Percentiles rank a stretch among this genome's conserved stretches.
These are phyloP conservation scores for Rhizopus stolonifer DNA, from an alignment of 371 early-diverging fungal genomes.

Conservation along the genomic window DNA sequence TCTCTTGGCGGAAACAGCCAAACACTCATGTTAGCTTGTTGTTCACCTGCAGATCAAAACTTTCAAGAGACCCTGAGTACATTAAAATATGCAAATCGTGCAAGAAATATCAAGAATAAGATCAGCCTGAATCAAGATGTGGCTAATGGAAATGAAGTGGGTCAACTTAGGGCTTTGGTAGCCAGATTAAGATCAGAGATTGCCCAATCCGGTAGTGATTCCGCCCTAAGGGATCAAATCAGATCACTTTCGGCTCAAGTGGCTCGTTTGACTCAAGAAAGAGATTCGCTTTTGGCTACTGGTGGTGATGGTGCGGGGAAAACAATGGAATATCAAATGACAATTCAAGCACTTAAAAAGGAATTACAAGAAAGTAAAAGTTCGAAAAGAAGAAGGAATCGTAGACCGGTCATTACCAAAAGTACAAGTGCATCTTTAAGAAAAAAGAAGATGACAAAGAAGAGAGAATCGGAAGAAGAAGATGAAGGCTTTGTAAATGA, in stretches of 20 bases:
- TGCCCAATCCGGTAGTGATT: conserved; percentile 40
- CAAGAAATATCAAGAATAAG: conserved; percentile 84
- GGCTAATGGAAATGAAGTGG: conserved; percentile 60
- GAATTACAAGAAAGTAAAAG: conserved; percentile 39
- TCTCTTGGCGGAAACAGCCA: conserved; percentile 92
- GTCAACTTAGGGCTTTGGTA: conserved; percentile 65
- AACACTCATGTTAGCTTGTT: conserved; percentile 92
- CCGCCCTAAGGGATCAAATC: conserved; percentile 8
- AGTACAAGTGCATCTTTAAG: conserved; percentile 7
- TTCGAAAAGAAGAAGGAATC: conserved; percentile 16
- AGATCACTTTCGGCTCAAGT: conserved; percentile 29
- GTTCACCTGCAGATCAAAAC: conserved; percentile 75
- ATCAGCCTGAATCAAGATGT: conserved; percentile 74
- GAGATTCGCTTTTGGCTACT: conserved; percentile 30
- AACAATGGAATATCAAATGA: conserved; percentile 50
- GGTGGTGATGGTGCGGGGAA: no score
- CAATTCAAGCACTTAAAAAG: conserved; percentile 50
- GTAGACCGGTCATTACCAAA: conserved; percentile 19
- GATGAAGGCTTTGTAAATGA: conserved; percentile 29
- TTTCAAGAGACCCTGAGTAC: conserved; percentile 89
- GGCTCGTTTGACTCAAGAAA: conserved; percentile 52
- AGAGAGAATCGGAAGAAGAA: conserved; percentile 7
- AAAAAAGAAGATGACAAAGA: background rate
- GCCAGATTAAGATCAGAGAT: conserved; percentile 62
- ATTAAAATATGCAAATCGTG: conserved; percentile 87